Percentiles rank a stretch among this genome's conserved stretches.
These are phyloP conservation scores for Magnaporthiopsis rhizophila DNA, from an alignment of 2,329 filamentous ascomycete species.

Conservation along the genomic window DNA sequence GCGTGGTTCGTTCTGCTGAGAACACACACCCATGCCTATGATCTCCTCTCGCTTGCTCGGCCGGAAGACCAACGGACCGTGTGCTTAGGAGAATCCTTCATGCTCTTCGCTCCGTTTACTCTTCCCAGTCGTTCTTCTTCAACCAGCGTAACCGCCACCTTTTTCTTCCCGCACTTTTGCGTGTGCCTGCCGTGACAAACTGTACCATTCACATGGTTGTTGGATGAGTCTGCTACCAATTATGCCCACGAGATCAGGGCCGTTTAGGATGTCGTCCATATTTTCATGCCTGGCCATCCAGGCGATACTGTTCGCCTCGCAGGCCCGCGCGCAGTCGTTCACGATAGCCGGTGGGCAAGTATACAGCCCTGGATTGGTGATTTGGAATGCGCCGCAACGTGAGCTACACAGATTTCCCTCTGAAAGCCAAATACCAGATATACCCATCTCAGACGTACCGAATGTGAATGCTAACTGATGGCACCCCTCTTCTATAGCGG, in stretches of 20 bases:
- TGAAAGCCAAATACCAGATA: neutral
- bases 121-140: neutral
- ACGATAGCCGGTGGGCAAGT: conserved; percentile 57
- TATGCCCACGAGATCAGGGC: neutral
- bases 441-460: neutral
- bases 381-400: conserved; percentile 57
- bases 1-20: neutral
- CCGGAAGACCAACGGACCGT: neutral
- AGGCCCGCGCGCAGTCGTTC: conserved; percentile 35
- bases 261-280: neutral
- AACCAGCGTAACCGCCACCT: neutral
- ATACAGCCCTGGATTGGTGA: conserved; percentile 59
- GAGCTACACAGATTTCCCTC: neutral
- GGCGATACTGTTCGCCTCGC: conserved; percentile 15
- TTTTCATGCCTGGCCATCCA: conserved; percentile 2
- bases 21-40: neutral
- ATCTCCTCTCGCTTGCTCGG: neutral
- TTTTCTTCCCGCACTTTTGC: neutral
- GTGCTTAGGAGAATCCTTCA: neutral
- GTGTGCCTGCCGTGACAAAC: neutral
- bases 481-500: conserved; percentile 22
- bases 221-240: neutral
- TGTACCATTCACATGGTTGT: neutral
- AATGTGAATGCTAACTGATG: neutral
- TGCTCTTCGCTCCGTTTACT: neutral